A percentile compares a stretch with the other conserved stretches of the same genome.
Conservation (phyloP, 192 early-diverging fungal genomes). For the Umbelopsis vinacea region DNA sequence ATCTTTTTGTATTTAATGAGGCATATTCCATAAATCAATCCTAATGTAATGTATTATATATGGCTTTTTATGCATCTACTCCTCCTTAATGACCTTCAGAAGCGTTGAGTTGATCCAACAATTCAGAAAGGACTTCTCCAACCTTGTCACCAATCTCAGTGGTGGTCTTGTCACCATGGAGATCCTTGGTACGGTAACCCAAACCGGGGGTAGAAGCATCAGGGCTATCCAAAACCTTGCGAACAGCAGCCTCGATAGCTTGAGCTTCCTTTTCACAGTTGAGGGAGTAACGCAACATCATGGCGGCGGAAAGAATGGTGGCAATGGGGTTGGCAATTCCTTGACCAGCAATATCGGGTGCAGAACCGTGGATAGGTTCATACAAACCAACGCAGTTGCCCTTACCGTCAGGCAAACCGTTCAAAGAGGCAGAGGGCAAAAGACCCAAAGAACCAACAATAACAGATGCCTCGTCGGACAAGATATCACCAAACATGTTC, state of each 20-base stretch:
- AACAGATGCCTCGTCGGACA: conserved; percentile 94
- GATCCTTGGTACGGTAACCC: conserved; percentile 86
- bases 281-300: conserved; percentile 96
- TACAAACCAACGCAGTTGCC: conserved; percentile 83
- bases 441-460: conserved; percentile 95
- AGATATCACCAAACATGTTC: conserved; percentile 99
- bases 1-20: conserved; percentile 10
- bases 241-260: conserved; percentile 91
- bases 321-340: conserved; percentile 97
- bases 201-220: conserved; percentile 68
- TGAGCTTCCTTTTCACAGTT: conserved; percentile 88
- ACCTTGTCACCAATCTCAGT: conserved; percentile 92
- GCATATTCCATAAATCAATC: background rate
- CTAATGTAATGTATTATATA: background rate
- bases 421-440: conserved; percentile 90
- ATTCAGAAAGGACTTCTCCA: conserved; percentile 65
- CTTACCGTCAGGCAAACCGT: conserved; percentile 79
- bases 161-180: conserved; percentile 87
- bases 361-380: conserved; percentile 99
- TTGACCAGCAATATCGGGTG: conserved; percentile 98
- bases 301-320: conserved; percentile 93
- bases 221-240: conserved; percentile 79
- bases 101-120: conserved; percentile 49
- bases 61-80: background rate
- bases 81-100: background rate